phyloP scores from a whole-genome alignment of 1,139 yeast species.

The Geotrichum histeridarum region DNA sequence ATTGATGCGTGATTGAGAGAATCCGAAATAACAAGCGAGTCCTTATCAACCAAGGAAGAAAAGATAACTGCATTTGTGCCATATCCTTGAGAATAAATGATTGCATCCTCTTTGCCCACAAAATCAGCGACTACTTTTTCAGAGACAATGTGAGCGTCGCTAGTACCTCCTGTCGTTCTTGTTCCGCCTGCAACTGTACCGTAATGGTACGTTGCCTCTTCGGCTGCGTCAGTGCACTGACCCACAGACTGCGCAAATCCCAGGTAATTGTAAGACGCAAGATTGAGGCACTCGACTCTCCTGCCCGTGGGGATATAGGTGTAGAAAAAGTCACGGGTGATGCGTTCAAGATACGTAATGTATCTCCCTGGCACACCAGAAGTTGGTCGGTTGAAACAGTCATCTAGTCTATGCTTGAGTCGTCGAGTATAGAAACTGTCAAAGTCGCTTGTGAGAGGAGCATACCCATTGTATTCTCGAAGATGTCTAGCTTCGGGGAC shows the following conservation, averaged over 20 bases:
- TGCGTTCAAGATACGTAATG: constrained; percentile 74
- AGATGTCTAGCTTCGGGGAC: constrained; percentile 60
- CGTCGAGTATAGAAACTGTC: constrained; percentile 92
- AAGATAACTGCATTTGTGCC: constrained; percentile 94
- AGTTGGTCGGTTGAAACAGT: constrained; percentile 91
- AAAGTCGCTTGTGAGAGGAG: constrained; percentile 92
- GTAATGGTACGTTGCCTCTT: constrained; percentile 54
- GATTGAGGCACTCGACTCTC: constrained; percentile 70
- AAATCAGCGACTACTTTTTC: constrained; percentile 77
- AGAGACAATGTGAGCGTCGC: constrained; percentile 67
- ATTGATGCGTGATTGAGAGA: constrained; percentile 93
- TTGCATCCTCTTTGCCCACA: constrained; percentile 85
- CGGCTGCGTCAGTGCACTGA: constrained; percentile 76
- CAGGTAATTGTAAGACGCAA: constrained; percentile 86
- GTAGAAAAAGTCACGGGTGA: constrained; percentile 53
- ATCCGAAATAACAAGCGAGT: constrained; percentile 87
- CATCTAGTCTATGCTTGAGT: constrained; percentile 82
- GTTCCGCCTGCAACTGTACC: constrained; percentile 82
- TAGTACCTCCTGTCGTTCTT: constrained; percentile 67
- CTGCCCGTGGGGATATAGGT: constrained; percentile 69
- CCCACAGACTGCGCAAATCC: constrained; percentile 98
- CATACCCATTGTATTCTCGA: constrained; percentile 79
- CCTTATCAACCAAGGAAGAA: constrained; percentile 74
- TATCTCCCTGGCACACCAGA: constrained; percentile 96
- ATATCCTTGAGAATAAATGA: constrained; percentile 88